phyloP scores from a whole-genome alignment of 1,139 yeast species.

The Tardiomyces blankii region DNA sequence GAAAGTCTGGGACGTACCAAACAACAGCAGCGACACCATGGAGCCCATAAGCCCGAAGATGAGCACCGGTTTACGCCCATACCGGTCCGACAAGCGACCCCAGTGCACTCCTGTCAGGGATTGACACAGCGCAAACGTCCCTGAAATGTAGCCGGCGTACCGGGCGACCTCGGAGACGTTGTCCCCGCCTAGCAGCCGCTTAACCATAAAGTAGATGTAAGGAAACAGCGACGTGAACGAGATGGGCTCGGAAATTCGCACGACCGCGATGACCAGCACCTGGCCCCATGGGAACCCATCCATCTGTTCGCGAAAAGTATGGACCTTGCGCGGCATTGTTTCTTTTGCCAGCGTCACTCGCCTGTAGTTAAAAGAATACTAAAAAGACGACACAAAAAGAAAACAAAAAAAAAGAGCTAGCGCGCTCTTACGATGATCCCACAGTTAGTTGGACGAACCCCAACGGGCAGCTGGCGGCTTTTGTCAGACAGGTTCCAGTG shows the following conservation, averaged over 20 bases:
- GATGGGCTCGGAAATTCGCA: constrained; percentile 50
- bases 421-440: too few species aligned
- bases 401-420: too few species aligned
- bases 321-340: constrained; percentile 7
- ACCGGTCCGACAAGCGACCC: constrained; percentile 44
- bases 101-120: constrained; percentile 46
- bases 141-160: constrained; percentile 49
- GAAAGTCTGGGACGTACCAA: constrained; percentile 43
- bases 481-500: too few species aligned
- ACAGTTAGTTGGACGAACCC: too few species aligned
- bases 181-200: constrained; percentile 41
- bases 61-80: constrained; percentile 51
- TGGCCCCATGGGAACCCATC: constrained; percentile 43
- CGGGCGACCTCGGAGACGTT: constrained; percentile 41
- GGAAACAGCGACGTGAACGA: constrained; percentile 57
- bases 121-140: constrained; percentile 43
- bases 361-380: too few species aligned
- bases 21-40: constrained; percentile 34
- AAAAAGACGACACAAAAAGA: too few species aligned
- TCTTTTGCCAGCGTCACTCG: too few species aligned
- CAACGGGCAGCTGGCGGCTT: too few species aligned
- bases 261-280: constrained; percentile 22
- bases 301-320: constrained; percentile 23
- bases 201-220: constrained; percentile 52
- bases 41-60: constrained; percentile 43